Conservation (phyloP, 192 early-diverging fungal species). For the Geranomyces michiganensis region DNA sequence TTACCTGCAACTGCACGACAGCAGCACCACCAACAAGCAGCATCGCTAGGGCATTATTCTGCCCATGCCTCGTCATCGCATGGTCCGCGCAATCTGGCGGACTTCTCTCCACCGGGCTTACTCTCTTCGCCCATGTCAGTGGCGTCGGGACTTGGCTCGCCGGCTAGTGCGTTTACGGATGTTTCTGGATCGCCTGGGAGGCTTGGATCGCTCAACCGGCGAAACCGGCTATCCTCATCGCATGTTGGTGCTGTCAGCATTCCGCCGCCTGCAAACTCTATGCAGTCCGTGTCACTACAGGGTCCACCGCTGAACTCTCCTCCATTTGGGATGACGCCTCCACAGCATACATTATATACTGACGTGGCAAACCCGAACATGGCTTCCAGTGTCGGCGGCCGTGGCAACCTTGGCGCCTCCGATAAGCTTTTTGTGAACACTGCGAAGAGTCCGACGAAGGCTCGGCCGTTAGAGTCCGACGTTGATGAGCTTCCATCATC, state of each 20-base stretch:
- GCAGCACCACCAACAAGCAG: conserved; percentile 5
- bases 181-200: not conserved
- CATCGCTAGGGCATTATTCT: not conserved
- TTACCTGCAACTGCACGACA: conserved; percentile 30
- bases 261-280: conserved; percentile 10
- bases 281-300: not conserved
- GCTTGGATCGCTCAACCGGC: not conserved
- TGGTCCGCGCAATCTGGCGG: not conserved
- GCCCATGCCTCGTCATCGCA: not conserved
- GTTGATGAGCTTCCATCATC: conserved; percentile 19
- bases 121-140: not conserved
- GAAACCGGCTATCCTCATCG: not conserved
- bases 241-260: not conserved
- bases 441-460: not conserved
- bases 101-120: conserved; percentile 2
- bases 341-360: not conserved
- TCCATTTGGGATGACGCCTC: not conserved
- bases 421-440: conserved; percentile 1
- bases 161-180: not conserved
- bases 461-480: not conserved
- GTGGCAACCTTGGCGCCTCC: not conserved
- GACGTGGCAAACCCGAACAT: not conserved
- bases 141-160: not conserved
- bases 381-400: not conserved
- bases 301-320: conserved; percentile 17